These are phyloP conservation scores for Pigoraptor vietnamica DNA, from an alignment of 78 protist species.

Conservation along the genomic window DNA sequence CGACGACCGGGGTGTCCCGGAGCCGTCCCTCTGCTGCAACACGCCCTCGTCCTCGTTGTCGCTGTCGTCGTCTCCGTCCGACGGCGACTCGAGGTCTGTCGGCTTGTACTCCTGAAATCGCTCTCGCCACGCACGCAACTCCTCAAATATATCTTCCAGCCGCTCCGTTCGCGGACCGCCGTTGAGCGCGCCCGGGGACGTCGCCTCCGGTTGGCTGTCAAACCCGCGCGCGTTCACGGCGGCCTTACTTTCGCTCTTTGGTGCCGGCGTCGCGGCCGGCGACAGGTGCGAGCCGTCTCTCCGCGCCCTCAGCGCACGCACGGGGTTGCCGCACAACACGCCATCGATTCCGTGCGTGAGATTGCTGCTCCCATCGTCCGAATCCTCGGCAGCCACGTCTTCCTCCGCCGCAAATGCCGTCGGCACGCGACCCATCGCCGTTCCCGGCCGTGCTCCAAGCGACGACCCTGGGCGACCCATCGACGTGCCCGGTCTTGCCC, in stretches of 20 bases:
- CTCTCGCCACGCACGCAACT: not conserved
- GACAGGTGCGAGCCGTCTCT: too few relatives aligned
- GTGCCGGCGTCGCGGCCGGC: too few relatives aligned
- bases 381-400: not conserved
- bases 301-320: not conserved
- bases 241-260: too few relatives aligned
- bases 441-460: not conserved
- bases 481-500: not conserved
- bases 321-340: not conserved
- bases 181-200: not conserved
- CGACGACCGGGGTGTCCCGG: not conserved
- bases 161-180: not conserved
- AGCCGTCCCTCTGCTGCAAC: not conserved
- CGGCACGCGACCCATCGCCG: not conserved
- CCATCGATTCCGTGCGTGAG: not conserved
- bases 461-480: not conserved
- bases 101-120: not conserved
- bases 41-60: not conserved
- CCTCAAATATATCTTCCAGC: not conserved
- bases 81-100: not conserved
- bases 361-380: not conserved
- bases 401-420: not conserved
- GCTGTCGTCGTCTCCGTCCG: not conserved
- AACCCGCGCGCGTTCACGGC: not conserved
- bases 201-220: not conserved